These are phyloP conservation scores for Trametes villosa DNA, from an alignment of 768 basidiomycete species.

Conservation along the genomic window DNA sequence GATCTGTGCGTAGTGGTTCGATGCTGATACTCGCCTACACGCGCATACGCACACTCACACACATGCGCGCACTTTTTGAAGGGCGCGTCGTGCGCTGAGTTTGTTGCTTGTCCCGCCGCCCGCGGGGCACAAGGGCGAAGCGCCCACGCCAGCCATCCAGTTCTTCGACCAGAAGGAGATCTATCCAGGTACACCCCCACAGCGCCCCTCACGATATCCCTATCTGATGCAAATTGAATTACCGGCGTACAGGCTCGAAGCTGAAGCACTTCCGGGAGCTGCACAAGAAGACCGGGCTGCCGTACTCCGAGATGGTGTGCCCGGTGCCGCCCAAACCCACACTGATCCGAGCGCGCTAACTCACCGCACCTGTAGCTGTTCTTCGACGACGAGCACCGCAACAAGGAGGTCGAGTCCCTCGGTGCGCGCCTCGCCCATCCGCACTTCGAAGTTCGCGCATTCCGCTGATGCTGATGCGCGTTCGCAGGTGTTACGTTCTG, in stretches of 20 bases:
- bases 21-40: neutral
- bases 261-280: conserved; percentile 78
- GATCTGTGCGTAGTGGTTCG: conserved; percentile 61
- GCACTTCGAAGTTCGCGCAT: neutral
- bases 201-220: neutral
- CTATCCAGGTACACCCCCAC: conserved; percentile 56
- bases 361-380: too few relatives aligned
- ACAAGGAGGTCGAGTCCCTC: conserved; percentile 48
- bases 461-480: neutral
- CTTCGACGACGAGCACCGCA: conserved; percentile 54
- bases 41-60: neutral
- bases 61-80: conserved; percentile 35
- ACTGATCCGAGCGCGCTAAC: too few relatives aligned
- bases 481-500: conserved; percentile 79
- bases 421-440: conserved; percentile 26
- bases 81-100: conserved; percentile 76
- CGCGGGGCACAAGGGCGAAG: conserved; percentile 35
- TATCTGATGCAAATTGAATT: neutral
- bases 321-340: neutral
- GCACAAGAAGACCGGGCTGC: conserved; percentile 54
- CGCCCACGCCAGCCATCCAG: conserved; percentile 51
- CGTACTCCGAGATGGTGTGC: conserved; percentile 56
- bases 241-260: conserved; percentile 66
- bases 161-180: conserved; percentile 78
- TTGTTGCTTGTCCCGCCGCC: conserved; percentile 58